Evolutionary conservation across 1,139 yeast genomes (phyloP).

Genomic region (Spathaspora sp.): DNA sequence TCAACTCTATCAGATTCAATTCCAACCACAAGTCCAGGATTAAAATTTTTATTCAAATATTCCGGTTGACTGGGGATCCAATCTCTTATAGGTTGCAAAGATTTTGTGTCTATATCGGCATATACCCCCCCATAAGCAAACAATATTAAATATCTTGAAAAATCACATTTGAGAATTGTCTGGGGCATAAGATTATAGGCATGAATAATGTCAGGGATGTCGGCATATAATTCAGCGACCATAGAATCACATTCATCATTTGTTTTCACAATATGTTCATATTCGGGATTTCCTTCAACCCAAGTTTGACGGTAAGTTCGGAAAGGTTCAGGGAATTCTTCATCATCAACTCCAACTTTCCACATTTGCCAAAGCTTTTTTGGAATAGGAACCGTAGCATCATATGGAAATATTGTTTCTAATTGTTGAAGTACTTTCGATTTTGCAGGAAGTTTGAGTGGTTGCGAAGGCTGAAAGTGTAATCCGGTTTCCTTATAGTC

Average conservation of each 20-base stretch:
- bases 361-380: constrained; percentile 94
- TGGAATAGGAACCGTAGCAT: constrained; percentile 57
- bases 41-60: constrained; percentile 32
- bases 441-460: constrained; percentile 27
- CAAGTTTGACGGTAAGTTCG: constrained; percentile 48
- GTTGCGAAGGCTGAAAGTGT: constrained; percentile 35
- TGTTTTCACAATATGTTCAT: constrained; percentile 69
- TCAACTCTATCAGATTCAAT: constrained; percentile 86
- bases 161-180: constrained; percentile 81
- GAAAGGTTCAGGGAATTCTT: constrained; percentile 52
- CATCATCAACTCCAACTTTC: constrained; percentile 64
- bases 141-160: constrained; percentile 80
- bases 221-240: constrained; percentile 60
- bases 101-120: constrained; percentile 82
- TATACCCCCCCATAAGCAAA: constrained; percentile 93
- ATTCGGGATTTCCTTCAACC: constrained; percentile 59
- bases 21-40: constrained; percentile 77
- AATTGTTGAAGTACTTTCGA: constrained; percentile 56
- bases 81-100: constrained; percentile 37
- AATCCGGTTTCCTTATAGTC: constrained; percentile 41
- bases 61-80: constrained; percentile 35
- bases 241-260: constrained; percentile 70
- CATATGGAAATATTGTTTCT: constrained; percentile 71
- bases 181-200: constrained; percentile 82
- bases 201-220: constrained; percentile 71